A percentile compares a stretch with the other conserved stretches of the same genome.
Evolutionary conservation across 768 basidiomycete genomes (phyloP).

Genomic region (Scleroderma citrinum): DNA sequence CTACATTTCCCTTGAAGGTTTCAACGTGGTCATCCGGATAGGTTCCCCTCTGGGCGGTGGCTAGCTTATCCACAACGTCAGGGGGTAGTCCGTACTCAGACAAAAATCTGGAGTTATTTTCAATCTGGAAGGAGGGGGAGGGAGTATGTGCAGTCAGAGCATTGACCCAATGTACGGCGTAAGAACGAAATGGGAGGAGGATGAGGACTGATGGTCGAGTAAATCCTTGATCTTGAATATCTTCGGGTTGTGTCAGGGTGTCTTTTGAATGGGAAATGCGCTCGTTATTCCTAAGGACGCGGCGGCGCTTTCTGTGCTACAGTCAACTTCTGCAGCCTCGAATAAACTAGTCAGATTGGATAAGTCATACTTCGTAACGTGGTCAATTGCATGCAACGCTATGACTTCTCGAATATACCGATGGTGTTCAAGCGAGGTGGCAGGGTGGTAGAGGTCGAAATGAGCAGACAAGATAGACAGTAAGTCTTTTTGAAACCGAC

Average conservation of each 20-base stretch:
- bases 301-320: conserved; percentile 86
- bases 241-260: conserved; percentile 54
- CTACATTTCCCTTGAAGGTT: conserved; percentile 93
- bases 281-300: conserved; percentile 91
- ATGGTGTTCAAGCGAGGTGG: conserved; percentile 59
- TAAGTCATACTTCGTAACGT: conserved; percentile 69
- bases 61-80: conserved; percentile 75
- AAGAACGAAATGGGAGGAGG: conserved; percentile 89
- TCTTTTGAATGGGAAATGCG: conserved; percentile 72
- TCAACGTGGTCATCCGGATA: conserved; percentile 89
- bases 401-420: conserved; percentile 60
- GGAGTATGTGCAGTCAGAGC: conserved; percentile 75
- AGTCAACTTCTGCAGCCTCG: not conserved
- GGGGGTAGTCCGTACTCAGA: conserved; percentile 79
- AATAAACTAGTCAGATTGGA: not conserved
- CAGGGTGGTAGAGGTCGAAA: conserved; percentile 72
- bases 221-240: conserved; percentile 95
- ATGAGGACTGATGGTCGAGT: conserved; percentile 92
- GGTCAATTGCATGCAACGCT: conserved; percentile 79
- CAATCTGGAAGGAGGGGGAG: conserved; percentile 69
- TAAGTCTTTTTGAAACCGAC: conserved; percentile 58
- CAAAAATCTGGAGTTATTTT: conserved; percentile 80
- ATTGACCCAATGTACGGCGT: conserved; percentile 77
- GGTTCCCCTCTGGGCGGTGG: conserved; percentile 61
- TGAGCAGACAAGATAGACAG: conserved; percentile 61